These are phyloP conservation scores for Leccinum solheimii DNA, from an alignment of 1,284 basidiomycete species.

Conservation along the genomic window DNA sequence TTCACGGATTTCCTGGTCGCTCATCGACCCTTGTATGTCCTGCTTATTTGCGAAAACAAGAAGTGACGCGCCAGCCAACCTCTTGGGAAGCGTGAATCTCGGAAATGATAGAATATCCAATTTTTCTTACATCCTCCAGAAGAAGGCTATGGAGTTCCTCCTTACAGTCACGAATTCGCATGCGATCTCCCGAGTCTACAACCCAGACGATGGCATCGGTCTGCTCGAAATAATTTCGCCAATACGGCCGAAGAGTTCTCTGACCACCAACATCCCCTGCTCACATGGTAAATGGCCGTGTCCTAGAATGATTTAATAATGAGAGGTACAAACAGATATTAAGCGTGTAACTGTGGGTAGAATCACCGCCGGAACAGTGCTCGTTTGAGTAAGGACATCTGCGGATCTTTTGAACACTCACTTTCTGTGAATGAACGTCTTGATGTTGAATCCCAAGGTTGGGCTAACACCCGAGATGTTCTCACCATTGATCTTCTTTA, in stretches of 20 bases:
- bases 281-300: conserved; percentile 8
- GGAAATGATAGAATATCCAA: conserved; percentile 10
- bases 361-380: conserved; percentile 22
- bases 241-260: conserved; percentile 92
- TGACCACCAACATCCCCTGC: conserved; percentile 99
- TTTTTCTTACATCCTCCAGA: conserved; percentile 80
- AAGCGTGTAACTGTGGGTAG: conserved; percentile 72
- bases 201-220: conserved; percentile 99
- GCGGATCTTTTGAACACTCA: conserved; percentile 46
- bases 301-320: conserved; percentile 10
- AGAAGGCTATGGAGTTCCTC: conserved; percentile 85
- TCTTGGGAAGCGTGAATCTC: conserved; percentile 46
- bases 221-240: conserved; percentile 99
- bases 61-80: conserved; percentile 91
- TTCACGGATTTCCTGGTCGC: conserved; percentile 77
- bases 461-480: conserved; percentile 88
- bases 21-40: conserved; percentile 88
- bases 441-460: conserved; percentile 98
- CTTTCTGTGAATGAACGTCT: conserved; percentile 89
- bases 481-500: conserved; percentile 92
- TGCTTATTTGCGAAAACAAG: conserved; percentile 99
- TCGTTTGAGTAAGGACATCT: conserved; percentile 27
- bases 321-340: conserved; percentile 77
- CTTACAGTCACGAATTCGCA: conserved; percentile 88
- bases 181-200: conserved; percentile 90